Evolutionary conservation across 352 stramenopile genomes (phyloP), one percentile per base, ranked within the genome.

Genomic region (Thraustochytrium sp.): DNA sequence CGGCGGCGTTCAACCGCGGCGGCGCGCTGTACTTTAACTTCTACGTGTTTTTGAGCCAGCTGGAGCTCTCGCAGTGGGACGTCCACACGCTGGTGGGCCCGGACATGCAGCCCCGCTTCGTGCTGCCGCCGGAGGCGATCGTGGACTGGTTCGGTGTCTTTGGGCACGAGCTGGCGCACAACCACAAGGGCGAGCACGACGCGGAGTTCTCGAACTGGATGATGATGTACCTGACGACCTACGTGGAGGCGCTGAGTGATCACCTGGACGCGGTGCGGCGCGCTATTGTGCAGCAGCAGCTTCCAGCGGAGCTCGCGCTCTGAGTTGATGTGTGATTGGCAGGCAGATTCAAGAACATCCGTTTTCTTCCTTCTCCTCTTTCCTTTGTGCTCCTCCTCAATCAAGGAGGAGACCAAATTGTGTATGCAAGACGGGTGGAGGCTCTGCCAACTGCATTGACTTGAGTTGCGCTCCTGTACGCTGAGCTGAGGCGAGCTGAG

Each of bases 21-120:
- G 68, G 68, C 23, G 48, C 68, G 11, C 31, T 80, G 68, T 80
- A 80, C 37, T 80, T 80, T 34, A 80, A 80, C 26, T 63, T 80
- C 2, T 61, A 46, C 16, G 68, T 80, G 3, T 80, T 80, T 26
- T 26, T 80, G 5, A 49, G n/a, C 9, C 68, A 80, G 38, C 34
- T 64, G 11, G 46, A 61, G 23, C 8, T 53, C 37, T 68, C 68
- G 3, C 18, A 40, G 13, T 80, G 68, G 68, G 48, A 64, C 23
- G 31, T 80, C 9, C 26, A 80, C 29, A 61, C 53, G n/a, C 31
- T 80, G 29, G 40, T 65, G 26, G 48, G 53, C 48, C 18, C 31
- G 9, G 46, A 64, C 49, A 64, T 49, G 68, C 68, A 80, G 34
- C 68, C 68, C 18, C 48, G 34, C 21, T 61, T 80, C 53, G 31